Base-by-base conservation (phyloP, 257 asterid species). In the Voacanga thouarsii region DNA sequence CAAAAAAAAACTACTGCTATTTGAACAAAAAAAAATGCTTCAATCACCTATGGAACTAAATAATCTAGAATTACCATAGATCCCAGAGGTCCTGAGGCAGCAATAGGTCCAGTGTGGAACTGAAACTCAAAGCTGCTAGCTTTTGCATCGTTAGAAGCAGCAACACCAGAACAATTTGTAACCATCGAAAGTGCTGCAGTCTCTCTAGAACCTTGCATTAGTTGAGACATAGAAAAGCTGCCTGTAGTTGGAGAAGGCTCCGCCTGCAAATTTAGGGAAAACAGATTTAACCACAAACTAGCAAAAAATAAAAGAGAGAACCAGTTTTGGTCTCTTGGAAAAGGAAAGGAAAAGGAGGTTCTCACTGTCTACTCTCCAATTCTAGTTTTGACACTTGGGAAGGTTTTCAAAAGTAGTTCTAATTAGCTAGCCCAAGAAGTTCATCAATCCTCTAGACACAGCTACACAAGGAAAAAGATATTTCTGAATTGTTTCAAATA, bases 201-300 rank as follows among this genome's bases (percentile, higher is more conserved):
- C 2, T 73, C 66, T 50, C 88, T 79, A 79, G 93, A 86, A 72
- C 88, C 85, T 85, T 87, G 97, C 96, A 90, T 88, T 82, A 85
- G 73, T 76, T 88, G 96, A 82, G 87, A 81, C 79, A 87, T 86
- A 85, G 89, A 93, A 86, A 93, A 86, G 75, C 98, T 91, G 55
- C 99, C 99, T 19, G 98, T 95, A 63, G 99, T 95, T 59, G 99
- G 99, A 83, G 99, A 95, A 79, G 97, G 98, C 86, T 95, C 99
- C 71, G 92, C 94, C 99, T 95, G 93, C 75, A 88, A 53, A 49
- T 24, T n/a, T 24, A 30, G 24, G 76, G 8, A 72, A 28, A 49
- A 24, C 23, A 72, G 67, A 72, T 67, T 57, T 23, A 24, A 77
- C 19, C 67, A 66, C 51, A 55, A 16, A 5, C n/a, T 50, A 63